Evolutionary conservation across 1,284 basidiomycete genomes (phyloP), one percentile per base, ranked within the genome.

Genomic region (Microbotryum saponariae): DNA sequence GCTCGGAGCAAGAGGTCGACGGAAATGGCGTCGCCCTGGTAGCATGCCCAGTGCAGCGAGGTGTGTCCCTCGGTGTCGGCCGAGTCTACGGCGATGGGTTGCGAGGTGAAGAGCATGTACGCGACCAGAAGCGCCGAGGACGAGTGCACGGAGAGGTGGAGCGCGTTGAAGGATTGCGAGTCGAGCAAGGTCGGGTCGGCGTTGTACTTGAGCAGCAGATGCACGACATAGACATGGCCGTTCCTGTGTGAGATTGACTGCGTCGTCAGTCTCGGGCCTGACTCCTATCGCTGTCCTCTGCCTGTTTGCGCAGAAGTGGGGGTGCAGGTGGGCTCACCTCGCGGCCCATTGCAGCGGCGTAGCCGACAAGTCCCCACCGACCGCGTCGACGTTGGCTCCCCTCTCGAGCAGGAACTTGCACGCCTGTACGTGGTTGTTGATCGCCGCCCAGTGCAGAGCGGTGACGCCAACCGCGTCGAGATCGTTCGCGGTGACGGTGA

Each of bases 301-400:
- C n/a, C 23, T 48, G 20, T 2, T 49, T 2, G n/a, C 48, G 18
- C 8, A 20, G 8, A 23, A 52, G 16, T 31, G 25, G 6, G n/a
- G 31, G 27, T 27, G 5, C 27, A 1, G 27, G 27, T 27, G 27
- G 5, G 42, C 16, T 59, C 56, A 79, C 73, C 81, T 83, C 2
- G 94, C 91, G 0, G 94, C 93, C 96, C 96, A 99, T 76, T 97
- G 94, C 78, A 98, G 81, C 1, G 96, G 92, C 1, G 92, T 96
- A 1, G 93, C 94, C n/a, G 87, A 81, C 37, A 99, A 82, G 73
- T 97, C 94, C 6, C 96, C 96, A 21, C 96, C 96, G 10, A 89
- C 79, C 6, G 91, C 89, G 71, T 99, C 93, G 18, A 97, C 86
- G 56, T 96, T 88, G 0, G 96, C 94, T n/a, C 92, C 94, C 69